Conservation (phyloP, 768 basidiomycete genomes). For the Tephrocybe rancida region DNA sequence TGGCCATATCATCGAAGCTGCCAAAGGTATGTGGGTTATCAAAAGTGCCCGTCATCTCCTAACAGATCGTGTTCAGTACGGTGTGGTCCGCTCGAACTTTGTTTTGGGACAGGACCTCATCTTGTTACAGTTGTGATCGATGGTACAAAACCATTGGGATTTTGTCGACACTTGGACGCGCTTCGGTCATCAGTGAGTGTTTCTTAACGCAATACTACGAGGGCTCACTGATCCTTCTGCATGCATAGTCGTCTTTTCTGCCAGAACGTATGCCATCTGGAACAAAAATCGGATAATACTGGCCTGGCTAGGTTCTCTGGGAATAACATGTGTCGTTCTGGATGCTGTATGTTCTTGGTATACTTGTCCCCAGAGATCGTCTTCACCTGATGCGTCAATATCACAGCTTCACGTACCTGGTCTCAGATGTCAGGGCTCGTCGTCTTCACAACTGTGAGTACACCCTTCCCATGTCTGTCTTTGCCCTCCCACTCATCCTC, state of each 20-base stretch:
- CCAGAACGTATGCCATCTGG: conserved; percentile 23
- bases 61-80: too few species aligned
- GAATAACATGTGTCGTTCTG: conserved; percentile 11
- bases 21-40: conserved; percentile 14
- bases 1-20: conserved; percentile 19
- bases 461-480: not conserved
- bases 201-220: not conserved
- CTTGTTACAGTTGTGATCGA: conserved; percentile 8
- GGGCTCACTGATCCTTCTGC: not conserved
- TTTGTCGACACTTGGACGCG: conserved; percentile 8
- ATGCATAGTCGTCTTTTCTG: conserved; percentile 17
- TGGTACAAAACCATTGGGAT: not conserved
- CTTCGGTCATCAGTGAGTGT: conserved; percentile 22
- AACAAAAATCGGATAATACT: conserved; percentile 13
- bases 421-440: conserved; percentile 15
- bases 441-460: conserved; percentile 11
- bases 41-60: too few species aligned
- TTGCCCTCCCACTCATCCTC: not conserved
- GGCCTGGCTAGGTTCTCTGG: conserved; percentile 12
- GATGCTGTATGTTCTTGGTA: conserved; percentile 11
- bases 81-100: too few species aligned
- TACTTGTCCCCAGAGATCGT: too few species aligned
- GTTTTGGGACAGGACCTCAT: too few species aligned
- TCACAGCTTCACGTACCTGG: conserved; percentile 16
- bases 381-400: too few species aligned